Evolutionary conservation across 2,329 filamentous ascomycete genomes (phyloP).

Genomic region (Lasiodiplodia theobromae): DNA sequence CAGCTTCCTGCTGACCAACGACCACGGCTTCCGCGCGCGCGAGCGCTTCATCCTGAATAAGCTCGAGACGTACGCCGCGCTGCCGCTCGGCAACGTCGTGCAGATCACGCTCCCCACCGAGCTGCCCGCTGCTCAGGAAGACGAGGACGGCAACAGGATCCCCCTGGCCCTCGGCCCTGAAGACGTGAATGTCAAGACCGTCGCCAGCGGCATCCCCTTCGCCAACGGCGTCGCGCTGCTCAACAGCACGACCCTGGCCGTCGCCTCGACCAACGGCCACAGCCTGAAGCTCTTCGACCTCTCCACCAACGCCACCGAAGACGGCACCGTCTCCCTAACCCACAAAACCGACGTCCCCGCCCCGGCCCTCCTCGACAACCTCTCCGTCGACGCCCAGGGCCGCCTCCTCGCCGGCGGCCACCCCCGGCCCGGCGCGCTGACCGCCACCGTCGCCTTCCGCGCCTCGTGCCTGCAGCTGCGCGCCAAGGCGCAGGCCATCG

Average conservation of each 20-base stretch:
- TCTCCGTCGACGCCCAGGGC: constrained; percentile 47
- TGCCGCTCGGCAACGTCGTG: constrained; percentile 48
- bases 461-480: constrained; percentile 31
- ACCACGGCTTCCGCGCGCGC: constrained; percentile 48
- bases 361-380: constrained; percentile 49
- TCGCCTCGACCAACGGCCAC: constrained; percentile 46
- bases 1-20: constrained; percentile 50
- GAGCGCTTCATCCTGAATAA: constrained; percentile 39
- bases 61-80: constrained; percentile 49
- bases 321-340: constrained; percentile 29
- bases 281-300: constrained; percentile 46
- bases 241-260: constrained; percentile 47
- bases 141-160: constrained; percentile 27
- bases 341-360: constrained; percentile 35
- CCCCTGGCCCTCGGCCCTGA: not conserved
- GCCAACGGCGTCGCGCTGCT: constrained; percentile 51
- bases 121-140: not conserved
- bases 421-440: constrained; percentile 44
- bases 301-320: not conserved
- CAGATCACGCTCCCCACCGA: constrained; percentile 40
- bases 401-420: constrained; percentile 53
- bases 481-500: constrained; percentile 20
- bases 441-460: not conserved
- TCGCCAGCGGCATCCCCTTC: constrained; percentile 41
- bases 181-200: constrained; percentile 21